Evolutionary conservation across 306 rosid genomes (phyloP).

Genomic region (Medicago ruthenica): DNA sequence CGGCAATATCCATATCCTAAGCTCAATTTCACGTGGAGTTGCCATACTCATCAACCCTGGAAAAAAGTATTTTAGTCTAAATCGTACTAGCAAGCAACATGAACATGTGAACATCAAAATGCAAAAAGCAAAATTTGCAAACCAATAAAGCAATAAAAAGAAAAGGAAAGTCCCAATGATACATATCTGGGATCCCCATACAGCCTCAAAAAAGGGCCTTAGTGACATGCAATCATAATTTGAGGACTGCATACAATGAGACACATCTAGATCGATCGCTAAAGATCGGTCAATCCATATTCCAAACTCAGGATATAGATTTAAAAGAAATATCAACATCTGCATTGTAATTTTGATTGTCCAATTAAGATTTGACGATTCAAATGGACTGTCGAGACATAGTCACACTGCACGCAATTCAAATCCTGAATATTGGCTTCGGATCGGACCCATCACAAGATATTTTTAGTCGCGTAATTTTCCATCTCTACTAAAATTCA

Average conservation of each 20-base stretch:
- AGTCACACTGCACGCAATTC: no score
- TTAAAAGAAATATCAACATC: no score
- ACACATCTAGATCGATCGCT: no score
- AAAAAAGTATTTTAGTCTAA: constrained; percentile 12
- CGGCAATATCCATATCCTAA: not conserved
- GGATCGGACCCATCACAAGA: no score
- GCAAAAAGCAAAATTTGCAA: constrained; percentile 36
- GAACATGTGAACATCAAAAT: constrained; percentile 40
- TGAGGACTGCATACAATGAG: not conserved
- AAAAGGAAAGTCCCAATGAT: constrained; percentile 33
- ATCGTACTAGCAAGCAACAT: constrained; percentile 32
- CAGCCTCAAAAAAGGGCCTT: not conserved
- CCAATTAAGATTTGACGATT: no score
- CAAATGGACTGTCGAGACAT: no score
- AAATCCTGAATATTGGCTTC: no score
- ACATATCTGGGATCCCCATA: constrained; percentile 43
- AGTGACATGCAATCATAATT: no score
- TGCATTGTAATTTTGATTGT: no score
- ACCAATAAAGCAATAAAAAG: not conserved
- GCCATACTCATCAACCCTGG: constrained; percentile 27
- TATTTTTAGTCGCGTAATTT: no score
- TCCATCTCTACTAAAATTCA: not conserved
- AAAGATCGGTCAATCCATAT: not conserved
- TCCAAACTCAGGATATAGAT: no score
- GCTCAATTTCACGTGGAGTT: constrained; percentile 40